Base-by-base conservation (phyloP, 805 yeast genomes). In the Monosporozyma solicola region DNA sequence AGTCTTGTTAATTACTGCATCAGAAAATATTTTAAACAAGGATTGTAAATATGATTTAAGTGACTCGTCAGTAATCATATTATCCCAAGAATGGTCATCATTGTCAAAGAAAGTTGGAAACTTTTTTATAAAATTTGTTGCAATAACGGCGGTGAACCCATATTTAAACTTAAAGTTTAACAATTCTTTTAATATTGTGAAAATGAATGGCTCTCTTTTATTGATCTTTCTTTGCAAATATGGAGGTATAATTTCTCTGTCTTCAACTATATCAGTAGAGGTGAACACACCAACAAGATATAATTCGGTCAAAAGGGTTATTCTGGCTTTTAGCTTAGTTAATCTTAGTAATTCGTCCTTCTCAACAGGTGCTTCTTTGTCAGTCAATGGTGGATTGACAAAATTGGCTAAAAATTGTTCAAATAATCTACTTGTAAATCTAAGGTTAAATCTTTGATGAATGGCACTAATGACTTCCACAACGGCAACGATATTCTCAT, bases 401-500 rank as follows among this genome's bases (percentile, higher is more conserved):
- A 80, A 64, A n/a, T 71, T 71, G 24, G 69, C 65, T 3, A 75
- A 67, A 53, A 79, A 72, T 58, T 73, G 67, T 5, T 72, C 65
- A 53, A 78, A 67, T 35, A 82, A 61, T 10, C 56, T 62, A 0
- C 80, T 78, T 0, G 91, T 78, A 64, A 87, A 85, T 2, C 66
- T 58, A 0, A 57, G 51, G 2, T 72, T 61, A 62, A 90, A 89
- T 52, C 97, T 72, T 66, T 86, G 96, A 68, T 89, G 96, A 20
- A 90, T 68, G 0, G 82, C 83, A 41, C 88, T 79, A 0, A 84
- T 74, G 1, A 89, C 76, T 58, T 84, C 90, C 29, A 83, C 75
- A 2, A 84, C 82, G 0, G 92, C 82, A 15, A 60, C 55, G 1
- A 86, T 65, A 62, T 88, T 95, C 8, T 76, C 82, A 7, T 69